Conservation (phyloP, 345 rosid genomes). For the Mangifera indica region DNA sequence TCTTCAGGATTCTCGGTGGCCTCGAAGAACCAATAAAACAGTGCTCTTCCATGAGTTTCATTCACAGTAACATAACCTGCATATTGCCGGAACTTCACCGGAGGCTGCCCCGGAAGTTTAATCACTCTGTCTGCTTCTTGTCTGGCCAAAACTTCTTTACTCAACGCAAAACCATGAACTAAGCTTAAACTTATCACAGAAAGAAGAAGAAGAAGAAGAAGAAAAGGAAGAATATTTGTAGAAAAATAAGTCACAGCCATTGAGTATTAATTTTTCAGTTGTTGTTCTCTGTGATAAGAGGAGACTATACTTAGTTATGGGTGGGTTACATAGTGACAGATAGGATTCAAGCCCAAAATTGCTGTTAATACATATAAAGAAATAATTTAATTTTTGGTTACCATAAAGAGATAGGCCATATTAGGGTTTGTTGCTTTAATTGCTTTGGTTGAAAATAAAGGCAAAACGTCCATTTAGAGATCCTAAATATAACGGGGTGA, state of each 20-base stretch:
- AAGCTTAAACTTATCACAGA: not conserved
- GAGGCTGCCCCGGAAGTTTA: constrained; percentile 67
- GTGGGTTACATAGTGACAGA: constrained; percentile 17
- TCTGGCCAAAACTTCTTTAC: constrained; percentile 22
- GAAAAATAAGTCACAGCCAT: not conserved
- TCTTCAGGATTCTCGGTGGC: constrained; percentile 41
- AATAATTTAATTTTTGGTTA: not conserved
- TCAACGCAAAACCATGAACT: not conserved
- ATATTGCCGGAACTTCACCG: constrained; percentile 63
- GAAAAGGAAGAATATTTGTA: not conserved
- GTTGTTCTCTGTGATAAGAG: not conserved
- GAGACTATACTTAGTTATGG: not conserved
- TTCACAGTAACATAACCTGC: constrained; percentile 83
- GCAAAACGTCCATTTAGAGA: not conserved
- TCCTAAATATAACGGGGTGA: constrained; percentile 5
- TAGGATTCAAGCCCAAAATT: constrained; percentile 17
- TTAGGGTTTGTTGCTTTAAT: constrained; percentile 12
- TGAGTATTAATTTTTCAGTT: not conserved
- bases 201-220: not conserved
- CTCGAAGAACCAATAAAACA: constrained; percentile 87
- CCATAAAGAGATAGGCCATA: not conserved
- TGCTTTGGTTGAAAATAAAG: constrained; percentile 7
- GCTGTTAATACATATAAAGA: not conserved
- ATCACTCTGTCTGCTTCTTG: constrained; percentile 60
- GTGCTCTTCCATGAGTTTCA: constrained; percentile 65